These are phyloP conservation scores for Pyracantha coccinea DNA, from an alignment of 331 rosid species.

Conservation along the genomic window DNA sequence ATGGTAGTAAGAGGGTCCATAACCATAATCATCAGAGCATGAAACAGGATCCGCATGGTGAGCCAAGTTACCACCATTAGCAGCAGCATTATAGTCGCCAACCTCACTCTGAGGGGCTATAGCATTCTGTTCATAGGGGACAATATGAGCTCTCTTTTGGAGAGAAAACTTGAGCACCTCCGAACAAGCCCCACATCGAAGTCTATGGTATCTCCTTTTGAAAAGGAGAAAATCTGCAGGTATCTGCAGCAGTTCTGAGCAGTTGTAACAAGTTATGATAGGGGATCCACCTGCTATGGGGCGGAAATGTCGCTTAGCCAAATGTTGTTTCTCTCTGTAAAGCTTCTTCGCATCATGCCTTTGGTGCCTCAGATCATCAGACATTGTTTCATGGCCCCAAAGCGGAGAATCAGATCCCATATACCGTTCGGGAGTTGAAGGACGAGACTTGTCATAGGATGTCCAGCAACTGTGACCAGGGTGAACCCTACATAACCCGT, in stretches of 20 bases:
- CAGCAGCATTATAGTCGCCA: slow-evolving; percentile 20
- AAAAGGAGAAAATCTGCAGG: slow-evolving; percentile 76
- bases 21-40: slow-evolving; percentile 50
- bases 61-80: slow-evolving; percentile 15
- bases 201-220: slow-evolving; percentile 43
- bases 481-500: slow-evolving; percentile 25
- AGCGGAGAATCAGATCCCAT: slow-evolving; percentile 23
- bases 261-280: slow-evolving; percentile 58
- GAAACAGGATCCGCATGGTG: slow-evolving; percentile 40
- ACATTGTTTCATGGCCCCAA: slow-evolving; percentile 29
- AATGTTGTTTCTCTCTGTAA: slow-evolving; percentile 35
- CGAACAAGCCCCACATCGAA: slow-evolving; percentile 79
- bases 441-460: slow-evolving; percentile 28
- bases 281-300: slow-evolving; percentile 95
- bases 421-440: slow-evolving; percentile 42
- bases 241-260: slow-evolving; percentile 52
- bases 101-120: slow-evolving; percentile 36
- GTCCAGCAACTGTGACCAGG: slow-evolving; percentile 29
- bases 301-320: slow-evolving; percentile 47
- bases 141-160: slow-evolving; percentile 41
- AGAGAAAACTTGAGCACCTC: slow-evolving; percentile 73
- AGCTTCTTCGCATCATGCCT: slow-evolving; percentile 31
- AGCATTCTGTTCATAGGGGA: slow-evolving; percentile 26
- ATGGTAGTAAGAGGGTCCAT: slow-evolving; percentile 32
- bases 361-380: slow-evolving; percentile 34